Percentiles rank a stretch among this genome's conserved stretches.
phyloP scores from a whole-genome alignment of 768 basidiomycete species.

The Roridomyces roridus region DNA sequence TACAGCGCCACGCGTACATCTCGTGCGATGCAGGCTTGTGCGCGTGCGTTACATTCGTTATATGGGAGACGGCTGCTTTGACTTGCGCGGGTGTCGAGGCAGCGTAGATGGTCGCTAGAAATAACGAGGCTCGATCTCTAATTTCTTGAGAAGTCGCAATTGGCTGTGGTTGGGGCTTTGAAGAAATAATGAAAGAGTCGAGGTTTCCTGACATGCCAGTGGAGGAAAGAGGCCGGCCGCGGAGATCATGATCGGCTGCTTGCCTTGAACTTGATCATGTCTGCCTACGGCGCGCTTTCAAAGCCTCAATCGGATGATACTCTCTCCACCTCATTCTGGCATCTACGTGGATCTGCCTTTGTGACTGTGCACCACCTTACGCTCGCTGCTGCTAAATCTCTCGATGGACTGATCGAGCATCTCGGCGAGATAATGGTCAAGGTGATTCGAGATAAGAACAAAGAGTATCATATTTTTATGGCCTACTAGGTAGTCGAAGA shows the following conservation, averaged over 20 bases:
- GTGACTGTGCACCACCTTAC: slow-evolving; percentile 63
- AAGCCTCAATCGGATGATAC: slow-evolving; percentile 8
- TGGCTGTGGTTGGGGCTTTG: slow-evolving; percentile 50
- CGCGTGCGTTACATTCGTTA: slow-evolving; percentile 63
- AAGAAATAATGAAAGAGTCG: slow-evolving; percentile 58
- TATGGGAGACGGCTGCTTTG: slow-evolving; percentile 51
- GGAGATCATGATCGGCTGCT: no score
- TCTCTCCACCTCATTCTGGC: slow-evolving; percentile 27
- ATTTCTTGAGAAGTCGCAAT: slow-evolving; percentile 74
- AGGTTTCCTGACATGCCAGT: slow-evolving; percentile 43
- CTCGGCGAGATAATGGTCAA: slow-evolving; percentile 39
- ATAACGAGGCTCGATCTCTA: slow-evolving; percentile 75
- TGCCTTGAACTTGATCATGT: slow-evolving; percentile 51
- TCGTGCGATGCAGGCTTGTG: slow-evolving; percentile 69
- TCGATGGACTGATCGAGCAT: slow-evolving; percentile 63
- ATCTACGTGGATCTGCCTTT: slow-evolving; percentile 12
- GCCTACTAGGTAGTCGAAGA: slow-evolving; percentile 69
- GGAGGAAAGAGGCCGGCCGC: no score
- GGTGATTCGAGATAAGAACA: no score
- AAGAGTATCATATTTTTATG: slow-evolving; percentile 52
- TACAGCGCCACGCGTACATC: slow-evolving; percentile 81
- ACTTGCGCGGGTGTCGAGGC: slow-evolving; percentile 62
- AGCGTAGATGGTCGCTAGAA: slow-evolving; percentile 67
- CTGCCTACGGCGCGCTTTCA: slow-evolving; percentile 73
- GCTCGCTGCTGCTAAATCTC: slow-evolving; percentile 41